Evolutionary conservation across 106 monocot species (phyloP), one percentile per base, ranked within the genome.

Genomic region (Allium sativum): DNA sequence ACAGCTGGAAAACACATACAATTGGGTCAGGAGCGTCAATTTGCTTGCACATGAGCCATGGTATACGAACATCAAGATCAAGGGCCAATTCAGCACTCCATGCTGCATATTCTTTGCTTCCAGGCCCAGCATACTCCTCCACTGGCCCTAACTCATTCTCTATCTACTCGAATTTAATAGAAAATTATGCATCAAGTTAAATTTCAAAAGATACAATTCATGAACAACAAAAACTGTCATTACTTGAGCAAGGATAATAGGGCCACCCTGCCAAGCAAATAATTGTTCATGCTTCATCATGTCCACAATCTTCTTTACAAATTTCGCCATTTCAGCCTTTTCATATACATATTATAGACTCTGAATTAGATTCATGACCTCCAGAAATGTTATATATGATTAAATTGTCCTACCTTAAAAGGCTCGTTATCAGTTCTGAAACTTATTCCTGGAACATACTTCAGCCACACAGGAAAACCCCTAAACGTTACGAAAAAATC

Each of bases 21-120:
- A 95, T 77, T 56, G 95, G 95, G 69, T 95, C 95, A 63, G 90
- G 90, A 42, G 95, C 95, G 78, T 95, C 95, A 40, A 81, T 83
- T 71, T 95, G 79, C 55, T 95, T 95, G 77, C 95, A 95, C 95
- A 95, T 95, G 66, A 95, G 65, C 95, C 95, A 95, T 16, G 95
- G 95, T 44, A 95, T 84, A 3, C 95, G 83, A 14, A 81, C 84
- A 53, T 84, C 65, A 4, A 87, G 74, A 41, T 74, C 82, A 12
- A 84, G 79, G 0, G 95, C 95, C 95, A 95, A 81, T 47, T 78
- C 68, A 8, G 87, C 90, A 47, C 82, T 77, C 95, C 95, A 95
- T 22, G 64, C 21, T 40, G 79, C 77, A 43, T 95, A 95, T 11
- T 71, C 58, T 68, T 82, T 81, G 21, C 74, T 87, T n/a, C 80